Percentiles rank a stretch among this genome's conserved stretches.
Evolutionary conservation across 352 stramenopile genomes (phyloP).

Genomic region (Thraustotheca clavata): DNA sequence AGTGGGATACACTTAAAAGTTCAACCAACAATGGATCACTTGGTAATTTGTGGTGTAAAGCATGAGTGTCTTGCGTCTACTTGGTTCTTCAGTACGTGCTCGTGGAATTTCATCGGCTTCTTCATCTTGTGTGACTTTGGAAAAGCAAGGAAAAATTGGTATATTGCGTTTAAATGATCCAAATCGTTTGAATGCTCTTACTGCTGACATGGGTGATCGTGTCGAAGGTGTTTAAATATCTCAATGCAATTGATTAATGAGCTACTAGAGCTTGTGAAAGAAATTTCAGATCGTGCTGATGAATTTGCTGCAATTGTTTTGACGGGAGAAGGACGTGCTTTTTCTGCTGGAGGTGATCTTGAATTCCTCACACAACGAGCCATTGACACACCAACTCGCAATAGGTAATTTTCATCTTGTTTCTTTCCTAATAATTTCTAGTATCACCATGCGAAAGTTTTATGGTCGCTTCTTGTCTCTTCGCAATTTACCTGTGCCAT

Average conservation of each 20-base stretch:
- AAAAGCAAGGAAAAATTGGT: constrained; percentile 36
- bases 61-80: too few species aligned
- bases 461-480: constrained; percentile 76
- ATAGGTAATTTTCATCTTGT: constrained; percentile 33
- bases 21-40: too few species aligned
- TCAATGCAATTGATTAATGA: background rate
- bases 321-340: constrained; percentile 60
- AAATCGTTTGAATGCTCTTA: constrained; percentile 83
- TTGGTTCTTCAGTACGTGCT: too few species aligned
- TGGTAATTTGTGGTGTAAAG: too few species aligned
- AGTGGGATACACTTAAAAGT: too few species aligned
- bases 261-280: constrained; percentile 30
- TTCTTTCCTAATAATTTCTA: constrained; percentile 1
- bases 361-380: constrained; percentile 59
- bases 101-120: background rate
- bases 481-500: constrained; percentile 62
- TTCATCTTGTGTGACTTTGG: constrained; percentile 31
- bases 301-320: constrained; percentile 69
- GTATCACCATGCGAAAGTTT: constrained; percentile 76
- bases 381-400: constrained; percentile 59
- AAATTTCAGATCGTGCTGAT: constrained; percentile 39
- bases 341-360: constrained; percentile 82
- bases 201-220: constrained; percentile 63
- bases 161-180: constrained; percentile 68
- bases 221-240: constrained; percentile 31